Conservation (phyloP, 305 asterid species). For the Solanum aculeatissimum region DNA sequence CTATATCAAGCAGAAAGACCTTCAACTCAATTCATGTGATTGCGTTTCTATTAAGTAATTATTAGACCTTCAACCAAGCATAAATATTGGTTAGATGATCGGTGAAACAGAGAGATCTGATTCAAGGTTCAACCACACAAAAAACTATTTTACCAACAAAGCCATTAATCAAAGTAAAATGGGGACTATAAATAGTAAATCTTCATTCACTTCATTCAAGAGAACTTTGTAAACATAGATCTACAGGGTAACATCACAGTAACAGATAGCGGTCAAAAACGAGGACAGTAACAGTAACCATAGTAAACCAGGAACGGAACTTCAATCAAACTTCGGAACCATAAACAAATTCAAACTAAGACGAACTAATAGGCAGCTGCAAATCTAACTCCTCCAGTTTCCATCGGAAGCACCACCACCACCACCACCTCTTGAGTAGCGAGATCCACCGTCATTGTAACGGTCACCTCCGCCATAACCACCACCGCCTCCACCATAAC, state of each 20-base stretch:
- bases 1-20: too few relatives aligned
- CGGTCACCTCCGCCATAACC: constrained; percentile 12
- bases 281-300: neutral
- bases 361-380: neutral
- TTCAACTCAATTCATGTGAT: too few relatives aligned
- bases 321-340: neutral
- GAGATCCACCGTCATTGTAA: constrained; percentile 11
- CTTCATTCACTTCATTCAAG: neutral
- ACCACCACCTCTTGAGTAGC: constrained; percentile 4
- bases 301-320: neutral
- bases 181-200: neutral
- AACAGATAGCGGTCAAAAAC: neutral
- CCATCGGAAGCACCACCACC: constrained; percentile 20
- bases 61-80: too few relatives aligned
- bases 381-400: constrained; percentile 30
- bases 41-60: too few relatives aligned
- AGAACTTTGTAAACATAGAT: neutral
- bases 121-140: too few relatives aligned
- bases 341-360: neutral
- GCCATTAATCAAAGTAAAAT: neutral
- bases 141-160: too few relatives aligned
- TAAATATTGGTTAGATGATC: too few relatives aligned
- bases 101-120: too few relatives aligned
- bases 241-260: neutral
- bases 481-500: constrained; percentile 2